These are phyloP conservation scores for Penicillium sp. DNA, from an alignment of 2,329 filamentous ascomycete species.

Conservation along the genomic window DNA sequence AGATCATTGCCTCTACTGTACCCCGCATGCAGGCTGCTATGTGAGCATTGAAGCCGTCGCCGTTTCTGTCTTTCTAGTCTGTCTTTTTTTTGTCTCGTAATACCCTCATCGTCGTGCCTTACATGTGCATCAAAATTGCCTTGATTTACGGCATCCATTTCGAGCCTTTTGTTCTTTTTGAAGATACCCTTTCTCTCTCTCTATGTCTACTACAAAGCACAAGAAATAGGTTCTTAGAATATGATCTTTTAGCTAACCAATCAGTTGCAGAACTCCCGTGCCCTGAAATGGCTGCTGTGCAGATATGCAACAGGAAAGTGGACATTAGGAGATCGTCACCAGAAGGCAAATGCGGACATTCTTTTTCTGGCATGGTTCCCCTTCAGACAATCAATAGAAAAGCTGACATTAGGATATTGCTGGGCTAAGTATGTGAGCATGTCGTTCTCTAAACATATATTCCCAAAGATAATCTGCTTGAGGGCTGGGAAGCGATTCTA, in stretches of 20 bases:
- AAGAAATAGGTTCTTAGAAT: not conserved
- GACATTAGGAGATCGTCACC: no score
- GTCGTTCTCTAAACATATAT: no score
- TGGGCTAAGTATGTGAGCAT: no score
- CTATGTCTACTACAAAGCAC: not conserved
- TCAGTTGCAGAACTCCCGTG: not conserved
- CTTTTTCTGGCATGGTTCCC: no score
- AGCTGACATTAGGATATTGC: no score
- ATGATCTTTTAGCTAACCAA: not conserved
- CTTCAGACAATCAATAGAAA: no score
- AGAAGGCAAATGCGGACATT: no score
- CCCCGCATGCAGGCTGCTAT: not conserved
- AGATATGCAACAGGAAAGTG: not conserved
- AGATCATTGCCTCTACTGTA: not conserved
- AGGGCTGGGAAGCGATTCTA: not conserved
- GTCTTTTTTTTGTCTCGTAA: not conserved
- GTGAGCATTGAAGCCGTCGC: not conserved
- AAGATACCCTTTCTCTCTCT: not conserved
- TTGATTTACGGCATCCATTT: not conserved
- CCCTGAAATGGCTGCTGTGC: no score
- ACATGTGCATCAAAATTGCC: not conserved
- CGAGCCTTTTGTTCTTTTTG: not conserved
- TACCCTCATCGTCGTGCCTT: not conserved
- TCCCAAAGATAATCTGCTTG: not conserved
- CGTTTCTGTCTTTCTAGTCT: not conserved